phyloP scores from a whole-genome alignment of 129 eudicot species.

The Chrysanthemum seticuspe region DNA sequence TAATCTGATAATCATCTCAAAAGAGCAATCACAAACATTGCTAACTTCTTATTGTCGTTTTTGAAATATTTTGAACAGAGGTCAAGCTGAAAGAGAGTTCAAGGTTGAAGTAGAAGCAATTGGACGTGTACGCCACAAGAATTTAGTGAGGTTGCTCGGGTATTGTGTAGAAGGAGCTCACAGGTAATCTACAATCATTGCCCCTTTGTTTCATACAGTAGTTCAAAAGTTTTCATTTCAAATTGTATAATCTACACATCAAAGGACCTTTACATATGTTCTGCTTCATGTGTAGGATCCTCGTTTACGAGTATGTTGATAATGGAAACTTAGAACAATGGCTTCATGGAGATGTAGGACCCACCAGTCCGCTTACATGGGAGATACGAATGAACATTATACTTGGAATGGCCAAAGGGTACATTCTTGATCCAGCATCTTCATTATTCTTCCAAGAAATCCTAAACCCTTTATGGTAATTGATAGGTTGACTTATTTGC shows the following conservation, averaged over 20 bases:
- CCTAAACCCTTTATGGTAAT: conserved; percentile 16
- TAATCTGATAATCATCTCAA: not conserved
- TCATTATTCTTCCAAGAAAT: conserved; percentile 13
- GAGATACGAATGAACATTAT: conserved; percentile 76
- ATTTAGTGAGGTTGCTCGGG: conserved; percentile 86
- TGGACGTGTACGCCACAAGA: conserved; percentile 90
- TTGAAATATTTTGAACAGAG: conserved; percentile 42
- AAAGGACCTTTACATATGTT: not conserved
- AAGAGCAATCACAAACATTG: not conserved
- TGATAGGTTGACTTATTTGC: conserved; percentile 79
- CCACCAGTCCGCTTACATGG: conserved; percentile 86
- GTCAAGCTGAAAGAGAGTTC: conserved; percentile 93
- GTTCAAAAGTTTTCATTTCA: not conserved
- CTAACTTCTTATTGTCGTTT: not conserved
- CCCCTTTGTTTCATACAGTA: conserved; percentile 2
- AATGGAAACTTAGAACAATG: conserved; percentile 90
- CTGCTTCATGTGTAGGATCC: conserved; percentile 55
- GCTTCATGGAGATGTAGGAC: conserved; percentile 91
- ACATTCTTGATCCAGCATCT: conserved; percentile 10
- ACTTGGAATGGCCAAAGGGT: conserved; percentile 92
- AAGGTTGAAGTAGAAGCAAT: conserved; percentile 97
- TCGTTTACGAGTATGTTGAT: conserved; percentile 78
- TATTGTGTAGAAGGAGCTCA: conserved; percentile 95
- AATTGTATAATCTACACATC: not conserved
- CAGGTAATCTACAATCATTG: conserved; percentile 42